A percentile compares a stretch with the other conserved stretches of the same genome.
phyloP scores from a whole-genome alignment of 805 yeast genomes.

The Grigorovia humatica region DNA sequence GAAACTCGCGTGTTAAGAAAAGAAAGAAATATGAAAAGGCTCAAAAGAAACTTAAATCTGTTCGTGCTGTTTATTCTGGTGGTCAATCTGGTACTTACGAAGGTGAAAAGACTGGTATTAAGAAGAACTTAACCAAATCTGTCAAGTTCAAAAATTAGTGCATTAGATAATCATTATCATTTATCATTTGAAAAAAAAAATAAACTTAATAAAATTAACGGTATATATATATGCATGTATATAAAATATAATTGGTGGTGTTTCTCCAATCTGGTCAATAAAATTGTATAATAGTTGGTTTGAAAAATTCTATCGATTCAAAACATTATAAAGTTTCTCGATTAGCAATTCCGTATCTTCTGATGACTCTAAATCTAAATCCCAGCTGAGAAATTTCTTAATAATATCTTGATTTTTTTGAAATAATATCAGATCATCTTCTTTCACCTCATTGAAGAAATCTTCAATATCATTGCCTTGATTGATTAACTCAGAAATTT shows the following conservation, averaged over 20 bases:
- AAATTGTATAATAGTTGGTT: neutral
- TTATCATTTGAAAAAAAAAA: no score
- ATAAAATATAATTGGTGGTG: neutral
- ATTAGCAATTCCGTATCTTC: constrained; percentile 3
- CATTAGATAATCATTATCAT: no score
- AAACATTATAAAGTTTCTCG: constrained; percentile 5
- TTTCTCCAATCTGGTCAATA: neutral
- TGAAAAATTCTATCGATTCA: neutral
- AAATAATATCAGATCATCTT: constrained; percentile 13
- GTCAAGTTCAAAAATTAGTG: constrained; percentile 45
- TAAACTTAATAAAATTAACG: no score
- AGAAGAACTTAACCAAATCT: constrained; percentile 83
- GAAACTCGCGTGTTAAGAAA: constrained; percentile 97
- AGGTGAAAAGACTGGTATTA: constrained; percentile 96
- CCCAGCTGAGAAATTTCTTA: constrained; percentile 23
- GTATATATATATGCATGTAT: neutral
- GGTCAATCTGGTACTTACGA: constrained; percentile 67
- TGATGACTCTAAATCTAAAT: constrained; percentile 17
- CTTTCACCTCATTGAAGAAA: constrained; percentile 7
- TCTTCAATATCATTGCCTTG: constrained; percentile 15
- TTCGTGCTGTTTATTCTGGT: constrained; percentile 76
- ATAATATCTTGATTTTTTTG: constrained; percentile 12
- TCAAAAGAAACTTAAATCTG: constrained; percentile 82
- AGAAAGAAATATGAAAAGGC: constrained; percentile 94
- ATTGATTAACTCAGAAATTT: constrained; percentile 13